Evolutionary conservation across 2,329 filamentous ascomycete species (phyloP).

Genomic region (Sporothrix phasma): DNA sequence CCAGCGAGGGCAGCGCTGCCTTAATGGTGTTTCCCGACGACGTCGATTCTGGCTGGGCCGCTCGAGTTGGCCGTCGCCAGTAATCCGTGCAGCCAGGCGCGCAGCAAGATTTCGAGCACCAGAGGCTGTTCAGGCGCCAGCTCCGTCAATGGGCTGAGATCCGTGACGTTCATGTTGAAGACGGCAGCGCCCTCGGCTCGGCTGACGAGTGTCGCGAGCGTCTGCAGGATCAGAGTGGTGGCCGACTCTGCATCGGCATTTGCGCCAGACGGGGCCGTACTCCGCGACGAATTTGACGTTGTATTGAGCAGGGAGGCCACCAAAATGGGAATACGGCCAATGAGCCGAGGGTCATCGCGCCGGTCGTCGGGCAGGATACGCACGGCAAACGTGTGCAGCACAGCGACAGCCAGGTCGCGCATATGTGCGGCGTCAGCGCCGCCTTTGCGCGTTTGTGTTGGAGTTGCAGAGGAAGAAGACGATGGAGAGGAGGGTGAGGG

Average conservation of each 20-base stretch:
- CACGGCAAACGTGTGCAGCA: slow-evolving; percentile 52
- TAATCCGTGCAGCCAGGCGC: slow-evolving; percentile 42
- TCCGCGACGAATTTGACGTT: neutral
- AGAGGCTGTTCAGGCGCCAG: slow-evolving; percentile 44
- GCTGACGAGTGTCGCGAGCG: slow-evolving; percentile 46
- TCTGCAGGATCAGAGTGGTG: slow-evolving; percentile 43
- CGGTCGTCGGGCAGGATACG: slow-evolving; percentile 41
- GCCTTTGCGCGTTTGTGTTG: neutral
- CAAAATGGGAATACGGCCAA: slow-evolving; percentile 43
- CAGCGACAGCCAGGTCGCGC: slow-evolving; percentile 52
- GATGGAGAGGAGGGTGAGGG: neutral
- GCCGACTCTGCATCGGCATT: slow-evolving; percentile 28
- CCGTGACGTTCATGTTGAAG: slow-evolving; percentile 34
- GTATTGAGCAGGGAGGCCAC: slow-evolving; percentile 40
- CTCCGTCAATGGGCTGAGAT: slow-evolving; percentile 46
- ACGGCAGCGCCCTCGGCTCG: slow-evolving; percentile 39
- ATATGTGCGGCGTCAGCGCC: slow-evolving; percentile 45
- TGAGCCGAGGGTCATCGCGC: slow-evolving; percentile 36
- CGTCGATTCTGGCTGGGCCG: slow-evolving; percentile 13
- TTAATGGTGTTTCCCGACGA: slow-evolving; percentile 36
- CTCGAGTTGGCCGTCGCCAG: neutral
- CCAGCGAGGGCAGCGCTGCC: slow-evolving; percentile 36
- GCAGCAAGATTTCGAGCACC: slow-evolving; percentile 45
- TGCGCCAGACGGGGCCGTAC: neutral
- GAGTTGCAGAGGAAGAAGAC: slow-evolving; percentile 20